Percentiles rank a stretch among this genome's conserved stretches.
Evolutionary conservation across 106 monocot species (phyloP).

Genomic region (Ottelia alismoides): DNA sequence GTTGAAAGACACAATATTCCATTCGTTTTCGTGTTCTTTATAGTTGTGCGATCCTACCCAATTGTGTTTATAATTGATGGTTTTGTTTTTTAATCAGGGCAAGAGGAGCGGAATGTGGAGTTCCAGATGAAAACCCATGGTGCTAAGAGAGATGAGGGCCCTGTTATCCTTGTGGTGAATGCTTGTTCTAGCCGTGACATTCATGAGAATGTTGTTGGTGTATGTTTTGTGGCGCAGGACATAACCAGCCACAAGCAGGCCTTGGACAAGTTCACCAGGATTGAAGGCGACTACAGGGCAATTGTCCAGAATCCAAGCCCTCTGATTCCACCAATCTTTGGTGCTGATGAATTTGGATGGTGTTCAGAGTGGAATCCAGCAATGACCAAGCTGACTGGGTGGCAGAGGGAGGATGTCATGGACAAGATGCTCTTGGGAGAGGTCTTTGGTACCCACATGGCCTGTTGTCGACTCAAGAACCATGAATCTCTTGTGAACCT

Average conservation of each 20-base stretch:
- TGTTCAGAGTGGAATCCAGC: constrained; percentile 95
- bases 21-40: too few species aligned
- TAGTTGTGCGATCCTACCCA: too few species aligned
- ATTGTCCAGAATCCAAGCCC: constrained; percentile 80
- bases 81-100: constrained; percentile 36
- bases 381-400: constrained; percentile 67
- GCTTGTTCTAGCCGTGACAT: constrained; percentile 77
- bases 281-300: constrained; percentile 85
- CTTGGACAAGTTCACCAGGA: constrained; percentile 77
- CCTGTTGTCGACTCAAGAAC: constrained; percentile 65
- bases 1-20: too few species aligned
- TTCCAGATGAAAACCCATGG: constrained; percentile 71
- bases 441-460: constrained; percentile 57
- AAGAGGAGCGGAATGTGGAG: constrained; percentile 69
- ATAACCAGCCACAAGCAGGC: constrained; percentile 62
- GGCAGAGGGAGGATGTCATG: constrained; percentile 56
- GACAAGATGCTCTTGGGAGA: constrained; percentile 91
- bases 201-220: constrained; percentile 55
- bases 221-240: constrained; percentile 92
- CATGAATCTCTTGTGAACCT: constrained; percentile 68
- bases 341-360: constrained; percentile 92
- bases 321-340: constrained; percentile 91
- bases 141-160: constrained; percentile 31
- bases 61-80: too few species aligned
- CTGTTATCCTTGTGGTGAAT: constrained; percentile 73